A percentile compares a stretch with the other conserved stretches of the same genome.
These are phyloP conservation scores for Microdochium paspali DNA, from an alignment of 2,329 filamentous ascomycete species.

Conservation along the genomic window DNA sequence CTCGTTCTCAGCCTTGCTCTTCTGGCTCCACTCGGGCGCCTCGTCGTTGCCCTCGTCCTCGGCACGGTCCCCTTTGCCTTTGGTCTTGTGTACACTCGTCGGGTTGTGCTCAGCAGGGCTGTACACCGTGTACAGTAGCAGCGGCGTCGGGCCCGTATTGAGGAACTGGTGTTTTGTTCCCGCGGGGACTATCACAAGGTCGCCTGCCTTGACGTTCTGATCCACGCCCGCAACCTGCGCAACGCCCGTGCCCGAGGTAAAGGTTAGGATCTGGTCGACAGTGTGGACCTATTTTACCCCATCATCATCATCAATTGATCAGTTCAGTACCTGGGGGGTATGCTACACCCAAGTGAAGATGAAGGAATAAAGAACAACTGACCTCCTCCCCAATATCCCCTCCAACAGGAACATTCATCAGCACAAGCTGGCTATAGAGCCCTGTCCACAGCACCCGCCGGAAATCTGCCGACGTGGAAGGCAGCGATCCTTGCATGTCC, in stretches of 20 bases:
- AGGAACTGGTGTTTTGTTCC: conserved; percentile 59
- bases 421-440: conserved; percentile 51
- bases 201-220: conserved; percentile 31
- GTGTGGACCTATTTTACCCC: conserved; percentile 38
- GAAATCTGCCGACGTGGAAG: conserved; percentile 46
- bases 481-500: conserved; percentile 40
- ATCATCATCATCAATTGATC: no score
- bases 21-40: conserved; percentile 48
- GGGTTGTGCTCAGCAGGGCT: conserved; percentile 52
- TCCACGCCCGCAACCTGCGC: conserved; percentile 51
- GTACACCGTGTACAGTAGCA: conserved; percentile 56
- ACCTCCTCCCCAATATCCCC: conserved; percentile 61
- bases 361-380: conserved; percentile 1
- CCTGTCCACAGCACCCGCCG: conserved; percentile 54
- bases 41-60: conserved; percentile 53
- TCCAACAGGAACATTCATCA: conserved; percentile 54
- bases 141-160: conserved; percentile 47
- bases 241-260: conserved; percentile 48
- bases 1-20: conserved; percentile 49
- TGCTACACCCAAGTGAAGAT: no score
- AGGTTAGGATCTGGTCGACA: conserved; percentile 56
- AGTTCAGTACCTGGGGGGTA: no score
- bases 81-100: conserved; percentile 50
- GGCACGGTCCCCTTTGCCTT: conserved; percentile 52
- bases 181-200: conserved; percentile 42